Evolutionary conservation across 768 basidiomycete genomes (phyloP).

Genomic region (Polyporus arcularius): DNA sequence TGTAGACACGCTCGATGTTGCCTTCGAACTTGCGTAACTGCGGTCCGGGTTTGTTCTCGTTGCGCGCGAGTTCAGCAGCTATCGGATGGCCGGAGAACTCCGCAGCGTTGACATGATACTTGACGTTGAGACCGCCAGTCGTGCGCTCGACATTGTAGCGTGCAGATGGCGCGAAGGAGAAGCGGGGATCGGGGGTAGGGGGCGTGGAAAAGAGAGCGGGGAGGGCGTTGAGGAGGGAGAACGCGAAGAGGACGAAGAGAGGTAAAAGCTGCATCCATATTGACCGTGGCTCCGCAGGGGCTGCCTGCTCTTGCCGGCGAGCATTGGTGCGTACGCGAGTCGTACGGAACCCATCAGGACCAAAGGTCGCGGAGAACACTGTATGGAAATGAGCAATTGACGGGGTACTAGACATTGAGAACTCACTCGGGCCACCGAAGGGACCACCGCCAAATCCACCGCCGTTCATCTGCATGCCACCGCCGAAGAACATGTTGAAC

Average conservation of each 20-base stretch:
- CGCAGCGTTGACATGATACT: constrained; percentile 79
- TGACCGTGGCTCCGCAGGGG: constrained; percentile 54
- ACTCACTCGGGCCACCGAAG: constrained; percentile 23
- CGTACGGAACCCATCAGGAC: constrained; percentile 79
- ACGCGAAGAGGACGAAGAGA: constrained; percentile 77
- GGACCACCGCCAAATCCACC: constrained; percentile 47
- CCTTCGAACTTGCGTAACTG: constrained; percentile 70
- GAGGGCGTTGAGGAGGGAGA: constrained; percentile 81
- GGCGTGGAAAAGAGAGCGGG: constrained; percentile 72
- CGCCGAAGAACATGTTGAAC: constrained; percentile 99
- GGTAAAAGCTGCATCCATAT: constrained; percentile 79
- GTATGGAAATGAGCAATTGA: constrained; percentile 15
- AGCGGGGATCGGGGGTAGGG: constrained; percentile 76
- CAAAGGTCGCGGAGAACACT: constrained; percentile 81
- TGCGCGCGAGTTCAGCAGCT: constrained; percentile 63
- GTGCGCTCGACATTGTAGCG: constrained; percentile 70
- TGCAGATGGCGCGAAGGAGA: constrained; percentile 63
- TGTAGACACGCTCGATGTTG: constrained; percentile 73
- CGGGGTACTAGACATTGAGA: constrained; percentile 4
- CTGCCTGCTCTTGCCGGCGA: constrained; percentile 31
- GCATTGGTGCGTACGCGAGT: constrained; percentile 54
- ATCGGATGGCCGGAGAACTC: constrained; percentile 85
- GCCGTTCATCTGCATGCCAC: constrained; percentile 46
- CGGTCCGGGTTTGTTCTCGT: constrained; percentile 29
- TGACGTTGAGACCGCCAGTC: constrained; percentile 69